Base-by-base conservation (phyloP, 2,329 filamentous ascomycete species). In the Magnaporthiopsis incrustans region DNA sequence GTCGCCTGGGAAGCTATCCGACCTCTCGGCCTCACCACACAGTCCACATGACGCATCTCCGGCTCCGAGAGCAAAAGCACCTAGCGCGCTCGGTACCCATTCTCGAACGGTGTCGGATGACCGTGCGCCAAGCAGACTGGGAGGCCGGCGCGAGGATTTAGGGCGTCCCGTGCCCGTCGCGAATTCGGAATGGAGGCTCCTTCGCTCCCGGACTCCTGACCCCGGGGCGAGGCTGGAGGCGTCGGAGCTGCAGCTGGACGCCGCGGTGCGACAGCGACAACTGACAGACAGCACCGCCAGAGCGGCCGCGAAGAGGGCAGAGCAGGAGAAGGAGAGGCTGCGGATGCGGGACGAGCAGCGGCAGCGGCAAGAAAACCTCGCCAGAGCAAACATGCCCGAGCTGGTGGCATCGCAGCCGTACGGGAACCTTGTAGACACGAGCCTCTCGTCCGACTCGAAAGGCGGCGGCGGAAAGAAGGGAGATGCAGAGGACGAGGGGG, bases 251-350 rank as follows among this genome's bases (percentile, higher is more conserved):
- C 44, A 53, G 44, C 44, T 53, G 44, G 44, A 53, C 44, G 44
- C 44, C 44, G 44, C 22, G 22, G 44, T 22, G n/a, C 38, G 60
- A 22, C 61, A 62, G 61, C 61, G n/a, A 4, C 30, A 56, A 32
- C 61, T 62, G 1, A 57, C 44, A 27, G 61, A 62, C 30, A 62
- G 61, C 22, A 62, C 61, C 6, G 53, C 38, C 18, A 62, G 57
- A 38, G 61, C 53, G 44, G 61, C 61, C 10, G 61, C 50, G 4
- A 50, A 57, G n/a, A 56, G 61, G 53, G 44, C 44, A 1, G 32
- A 62, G 22, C 27, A 62, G n/a, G 61, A 62, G 56, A 25, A 57
- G 6, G 26, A 62, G 32, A 25, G 61, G 12, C 50, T 61, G 4
- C 12, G 26, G 26, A 30, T 53, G 11, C 38, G 30, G 15, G 60